phyloP scores from a whole-genome alignment of 2,329 filamentous ascomycete species.

The Fusarium torulosum region DNA sequence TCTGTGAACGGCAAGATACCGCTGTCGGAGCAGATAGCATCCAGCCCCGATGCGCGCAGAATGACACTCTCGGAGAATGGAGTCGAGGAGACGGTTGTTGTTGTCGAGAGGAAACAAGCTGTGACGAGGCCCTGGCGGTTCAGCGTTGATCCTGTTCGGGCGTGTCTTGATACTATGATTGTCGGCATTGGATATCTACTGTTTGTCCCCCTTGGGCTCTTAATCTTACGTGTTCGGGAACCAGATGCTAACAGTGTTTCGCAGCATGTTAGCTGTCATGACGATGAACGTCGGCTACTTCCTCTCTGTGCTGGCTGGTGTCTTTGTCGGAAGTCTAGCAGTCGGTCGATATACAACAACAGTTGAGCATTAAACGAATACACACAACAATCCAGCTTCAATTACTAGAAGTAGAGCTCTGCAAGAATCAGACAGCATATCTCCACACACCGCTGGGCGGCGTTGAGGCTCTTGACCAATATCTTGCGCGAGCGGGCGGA shows the following conservation, averaged over 20 bases:
- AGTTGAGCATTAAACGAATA: conserved; percentile 58
- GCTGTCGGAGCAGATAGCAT: conserved; percentile 69
- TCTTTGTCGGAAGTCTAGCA: conserved; percentile 87
- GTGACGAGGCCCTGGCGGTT: conserved; percentile 80
- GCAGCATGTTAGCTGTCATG: conserved; percentile 92
- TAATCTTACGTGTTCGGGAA: not conserved
- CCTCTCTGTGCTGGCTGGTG: conserved; percentile 79
- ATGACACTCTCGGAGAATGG: conserved; percentile 78
- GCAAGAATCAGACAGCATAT: not conserved
- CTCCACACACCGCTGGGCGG: not conserved
- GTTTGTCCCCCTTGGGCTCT: conserved; percentile 66
- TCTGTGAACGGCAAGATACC: conserved; percentile 74
- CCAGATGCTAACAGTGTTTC: conserved; percentile 14
- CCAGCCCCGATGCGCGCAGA: conserved; percentile 72
- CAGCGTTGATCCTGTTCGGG: conserved; percentile 81
- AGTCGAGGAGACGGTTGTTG: conserved; percentile 81
- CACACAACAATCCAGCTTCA: too few relatives aligned
- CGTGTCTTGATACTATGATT: conserved; percentile 76
- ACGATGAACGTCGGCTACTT: conserved; percentile 90
- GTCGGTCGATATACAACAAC: conserved; percentile 76
- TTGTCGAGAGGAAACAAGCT: conserved; percentile 71
- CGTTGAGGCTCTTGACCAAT: not conserved
- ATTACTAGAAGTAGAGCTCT: not conserved
- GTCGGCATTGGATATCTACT: conserved; percentile 86
- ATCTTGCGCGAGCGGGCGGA: not conserved